A percentile compares a stretch with the other conserved stretches of the same genome.
Evolutionary conservation across 345 rosid genomes (phyloP).

Genomic region (Garcia nutans): DNA sequence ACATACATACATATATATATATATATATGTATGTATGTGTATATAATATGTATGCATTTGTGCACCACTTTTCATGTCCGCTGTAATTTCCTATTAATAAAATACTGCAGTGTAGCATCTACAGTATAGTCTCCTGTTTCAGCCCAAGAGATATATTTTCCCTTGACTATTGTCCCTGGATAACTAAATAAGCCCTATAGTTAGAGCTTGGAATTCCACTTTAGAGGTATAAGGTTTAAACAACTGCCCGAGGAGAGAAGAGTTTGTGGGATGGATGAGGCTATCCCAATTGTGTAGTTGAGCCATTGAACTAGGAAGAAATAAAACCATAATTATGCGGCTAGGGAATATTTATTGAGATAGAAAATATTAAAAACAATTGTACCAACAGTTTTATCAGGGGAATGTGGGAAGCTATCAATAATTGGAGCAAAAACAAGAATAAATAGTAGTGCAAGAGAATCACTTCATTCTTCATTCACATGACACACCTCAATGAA

Average conservation of each 20-base stretch:
- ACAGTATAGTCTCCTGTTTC: neutral
- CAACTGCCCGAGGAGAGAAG: neutral
- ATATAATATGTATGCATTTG: no score
- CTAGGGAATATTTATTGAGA: neutral
- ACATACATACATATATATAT: neutral
- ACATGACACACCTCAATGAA: neutral
- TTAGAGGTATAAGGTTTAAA: neutral
- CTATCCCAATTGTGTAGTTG: neutral
- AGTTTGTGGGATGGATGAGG: neutral
- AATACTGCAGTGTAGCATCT: neutral
- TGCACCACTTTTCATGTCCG: neutral
- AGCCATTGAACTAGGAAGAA: neutral
- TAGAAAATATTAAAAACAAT: neutral
- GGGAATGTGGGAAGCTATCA: neutral
- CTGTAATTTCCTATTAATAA: neutral
- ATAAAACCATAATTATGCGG: neutral
- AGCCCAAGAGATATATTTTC: neutral
- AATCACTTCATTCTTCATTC: neutral
- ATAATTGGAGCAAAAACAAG: neutral
- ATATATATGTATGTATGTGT: neutral
- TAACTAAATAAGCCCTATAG: neutral
- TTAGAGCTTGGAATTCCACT: neutral
- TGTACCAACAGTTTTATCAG: neutral
- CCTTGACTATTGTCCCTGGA: neutral
- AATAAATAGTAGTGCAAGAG: neutral